These are phyloP conservation scores for Amanita thiersii DNA, from an alignment of 768 basidiomycete genomes.

Conservation along the genomic window DNA sequence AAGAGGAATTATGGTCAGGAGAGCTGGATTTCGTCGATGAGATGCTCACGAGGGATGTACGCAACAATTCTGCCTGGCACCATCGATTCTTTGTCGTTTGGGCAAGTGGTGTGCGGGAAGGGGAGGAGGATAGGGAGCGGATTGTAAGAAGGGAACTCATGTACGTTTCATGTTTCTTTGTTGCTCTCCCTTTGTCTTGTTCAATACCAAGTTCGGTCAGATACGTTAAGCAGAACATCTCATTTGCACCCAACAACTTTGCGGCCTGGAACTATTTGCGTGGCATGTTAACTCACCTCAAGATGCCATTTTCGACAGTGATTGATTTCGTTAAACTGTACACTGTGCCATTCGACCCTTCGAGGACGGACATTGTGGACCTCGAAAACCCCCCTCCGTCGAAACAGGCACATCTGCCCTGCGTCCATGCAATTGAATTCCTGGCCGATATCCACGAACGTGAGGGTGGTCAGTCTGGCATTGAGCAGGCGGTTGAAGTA, in stretches of 20 bases:
- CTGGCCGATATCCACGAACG: slow-evolving; percentile 69
- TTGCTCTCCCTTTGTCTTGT: not conserved
- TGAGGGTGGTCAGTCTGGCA: slow-evolving; percentile 37
- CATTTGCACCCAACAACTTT: slow-evolving; percentile 83
- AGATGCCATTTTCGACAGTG: slow-evolving; percentile 48
- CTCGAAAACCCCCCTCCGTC: slow-evolving; percentile 69
- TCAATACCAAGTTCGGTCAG: slow-evolving; percentile 25
- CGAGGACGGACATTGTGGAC: slow-evolving; percentile 44
- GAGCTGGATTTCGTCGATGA: slow-evolving; percentile 72
- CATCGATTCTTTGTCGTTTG: slow-evolving; percentile 88
- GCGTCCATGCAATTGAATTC: slow-evolving; percentile 76
- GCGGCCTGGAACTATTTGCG: slow-evolving; percentile 98
- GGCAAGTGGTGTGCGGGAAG: slow-evolving; percentile 50
- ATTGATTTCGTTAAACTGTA: slow-evolving; percentile 61
- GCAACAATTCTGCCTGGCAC: slow-evolving; percentile 98
- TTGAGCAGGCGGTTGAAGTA: slow-evolving; percentile 44
- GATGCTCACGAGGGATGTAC: slow-evolving; percentile 66
- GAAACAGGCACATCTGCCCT: slow-evolving; percentile 62
- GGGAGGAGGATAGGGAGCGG: slow-evolving; percentile 54
- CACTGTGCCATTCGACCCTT: slow-evolving; percentile 27
- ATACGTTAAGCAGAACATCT: slow-evolving; percentile 77
- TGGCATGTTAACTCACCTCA: slow-evolving; percentile 62
- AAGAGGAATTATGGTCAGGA: slow-evolving; percentile 55
- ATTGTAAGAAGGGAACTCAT: slow-evolving; percentile 62
- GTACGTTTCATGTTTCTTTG: slow-evolving; percentile 33